Evolutionary conservation across 192 early-diverging fungal species (phyloP).

Genomic region (Blastocladiella britannica): DNA sequence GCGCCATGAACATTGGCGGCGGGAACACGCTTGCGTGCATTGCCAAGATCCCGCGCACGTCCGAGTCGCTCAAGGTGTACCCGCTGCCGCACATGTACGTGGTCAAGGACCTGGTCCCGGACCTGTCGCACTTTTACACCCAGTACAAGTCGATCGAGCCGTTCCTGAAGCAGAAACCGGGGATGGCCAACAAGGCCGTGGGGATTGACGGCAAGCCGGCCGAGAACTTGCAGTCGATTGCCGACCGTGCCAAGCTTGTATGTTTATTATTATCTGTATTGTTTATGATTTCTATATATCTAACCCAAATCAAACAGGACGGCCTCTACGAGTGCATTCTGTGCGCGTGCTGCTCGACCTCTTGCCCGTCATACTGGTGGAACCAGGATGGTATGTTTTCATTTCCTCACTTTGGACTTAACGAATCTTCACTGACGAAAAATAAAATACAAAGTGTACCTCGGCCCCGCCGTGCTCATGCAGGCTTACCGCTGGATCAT

Average conservation of each 20-base stretch:
- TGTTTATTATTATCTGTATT: too few species aligned
- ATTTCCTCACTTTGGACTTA: background rate
- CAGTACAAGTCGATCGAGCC: conserved; percentile 96
- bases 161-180: conserved; percentile 77
- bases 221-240: conserved; percentile 85
- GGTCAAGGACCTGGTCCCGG: conserved; percentile 92
- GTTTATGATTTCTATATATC: background rate
- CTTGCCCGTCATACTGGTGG: conserved; percentile 95
- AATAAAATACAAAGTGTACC: conserved; percentile 50
- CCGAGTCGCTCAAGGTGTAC: conserved; percentile 64
- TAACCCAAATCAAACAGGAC: conserved; percentile 26
- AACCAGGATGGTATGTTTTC: conserved; percentile 30
- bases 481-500: conserved; percentile 99
- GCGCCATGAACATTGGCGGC: conserved; percentile 97
- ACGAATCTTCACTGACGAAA: background rate
- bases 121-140: conserved; percentile 91
- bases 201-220: too few species aligned
- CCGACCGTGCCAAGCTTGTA: conserved; percentile 85
- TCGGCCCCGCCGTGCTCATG: conserved; percentile 88
- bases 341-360: conserved; percentile 91
- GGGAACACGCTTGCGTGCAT: conserved; percentile 88
- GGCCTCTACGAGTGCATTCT: conserved; percentile 95
- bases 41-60: conserved; percentile 52
- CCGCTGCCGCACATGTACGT: conserved; percentile 94
- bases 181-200: too few species aligned